These are phyloP conservation scores for Podospora pseudocomata DNA, from an alignment of 495 filamentous ascomycete genomes.

Conservation along the genomic window DNA sequence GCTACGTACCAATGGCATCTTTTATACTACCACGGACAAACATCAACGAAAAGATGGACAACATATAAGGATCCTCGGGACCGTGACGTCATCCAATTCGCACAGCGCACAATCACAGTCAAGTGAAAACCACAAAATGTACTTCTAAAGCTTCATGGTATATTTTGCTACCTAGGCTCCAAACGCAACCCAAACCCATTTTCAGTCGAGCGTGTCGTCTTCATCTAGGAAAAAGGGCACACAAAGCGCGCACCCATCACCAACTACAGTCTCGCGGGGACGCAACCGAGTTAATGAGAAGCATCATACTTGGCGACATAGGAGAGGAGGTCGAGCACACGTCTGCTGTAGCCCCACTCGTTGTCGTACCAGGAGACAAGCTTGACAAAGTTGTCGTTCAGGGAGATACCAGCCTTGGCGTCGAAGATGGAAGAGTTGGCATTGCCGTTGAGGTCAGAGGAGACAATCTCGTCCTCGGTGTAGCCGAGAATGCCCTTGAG, in stretches of 20 bases:
- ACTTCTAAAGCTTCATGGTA: conserved; percentile 6
- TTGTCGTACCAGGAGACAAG: conserved; percentile 96
- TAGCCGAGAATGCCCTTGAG: conserved; percentile 92
- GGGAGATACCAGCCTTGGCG: conserved; percentile 97
- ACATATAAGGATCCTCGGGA: no score
- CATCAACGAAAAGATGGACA: no score
- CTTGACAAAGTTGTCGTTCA: conserved; percentile 99
- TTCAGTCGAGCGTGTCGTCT: neutral
- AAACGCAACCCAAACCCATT: conserved; percentile 10
- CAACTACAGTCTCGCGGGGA: conserved; percentile 19
- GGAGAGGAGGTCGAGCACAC: conserved; percentile 92
- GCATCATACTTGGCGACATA: conserved; percentile 88
- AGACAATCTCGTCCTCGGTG: conserved; percentile 97
- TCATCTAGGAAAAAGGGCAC: conserved; percentile 10
- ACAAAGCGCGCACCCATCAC: conserved; percentile 12
- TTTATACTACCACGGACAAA: no score
- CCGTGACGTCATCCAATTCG: neutral
- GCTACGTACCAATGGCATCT: no score
- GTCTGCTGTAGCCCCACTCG: conserved; percentile 89
- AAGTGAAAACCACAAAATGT: neutral
- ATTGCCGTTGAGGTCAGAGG: conserved; percentile 88
- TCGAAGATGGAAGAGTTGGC: conserved; percentile 95
- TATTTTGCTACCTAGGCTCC: conserved; percentile 7
- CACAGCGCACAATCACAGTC: neutral
- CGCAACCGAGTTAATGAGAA: conserved; percentile 31